Evolutionary conservation across 2,329 filamentous ascomycete genomes (phyloP).

Genomic region (Fusarium sp.): DNA sequence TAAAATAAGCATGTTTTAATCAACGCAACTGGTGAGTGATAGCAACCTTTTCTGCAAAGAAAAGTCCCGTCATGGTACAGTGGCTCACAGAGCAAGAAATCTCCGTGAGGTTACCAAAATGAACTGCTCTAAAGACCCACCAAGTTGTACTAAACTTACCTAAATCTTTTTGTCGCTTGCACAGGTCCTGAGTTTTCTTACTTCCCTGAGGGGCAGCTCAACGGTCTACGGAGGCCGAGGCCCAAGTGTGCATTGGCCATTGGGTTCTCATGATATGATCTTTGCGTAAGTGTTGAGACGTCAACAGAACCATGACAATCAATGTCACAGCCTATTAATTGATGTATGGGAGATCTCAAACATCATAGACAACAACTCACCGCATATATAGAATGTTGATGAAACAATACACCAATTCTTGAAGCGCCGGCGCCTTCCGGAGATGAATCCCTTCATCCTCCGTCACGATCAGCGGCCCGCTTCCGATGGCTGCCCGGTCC

Average conservation of each 20-base stretch:
- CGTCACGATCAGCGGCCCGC: constrained; percentile 35
- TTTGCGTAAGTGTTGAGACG: not conserved
- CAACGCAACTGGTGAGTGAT: not conserved
- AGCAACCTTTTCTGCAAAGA: not conserved
- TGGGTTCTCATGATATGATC: constrained; percentile 2
- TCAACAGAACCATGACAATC: not conserved
- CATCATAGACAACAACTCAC: not conserved
- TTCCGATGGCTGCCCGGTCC: constrained; percentile 38
- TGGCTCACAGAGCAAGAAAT: not conserved
- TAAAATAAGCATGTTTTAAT: not conserved
- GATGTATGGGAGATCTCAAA: not conserved
- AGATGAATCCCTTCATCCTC: constrained; percentile 4
- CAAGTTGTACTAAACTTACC: not conserved
- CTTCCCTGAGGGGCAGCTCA: not conserved
- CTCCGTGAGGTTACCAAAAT: not conserved
- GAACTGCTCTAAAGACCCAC: not conserved
- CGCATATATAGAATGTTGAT: not conserved
- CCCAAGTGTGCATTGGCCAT: not conserved
- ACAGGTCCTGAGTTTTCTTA: too few relatives aligned
- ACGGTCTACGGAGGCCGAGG: not conserved
- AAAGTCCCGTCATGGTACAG: not conserved
- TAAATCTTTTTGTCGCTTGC: not conserved
- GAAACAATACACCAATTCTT: not conserved
- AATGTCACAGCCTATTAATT: not conserved
- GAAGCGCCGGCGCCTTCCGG: constrained; percentile 3